These are phyloP conservation scores for Trypanosoma theileri DNA, from an alignment of 208 protist species.

Conservation along the genomic window DNA sequence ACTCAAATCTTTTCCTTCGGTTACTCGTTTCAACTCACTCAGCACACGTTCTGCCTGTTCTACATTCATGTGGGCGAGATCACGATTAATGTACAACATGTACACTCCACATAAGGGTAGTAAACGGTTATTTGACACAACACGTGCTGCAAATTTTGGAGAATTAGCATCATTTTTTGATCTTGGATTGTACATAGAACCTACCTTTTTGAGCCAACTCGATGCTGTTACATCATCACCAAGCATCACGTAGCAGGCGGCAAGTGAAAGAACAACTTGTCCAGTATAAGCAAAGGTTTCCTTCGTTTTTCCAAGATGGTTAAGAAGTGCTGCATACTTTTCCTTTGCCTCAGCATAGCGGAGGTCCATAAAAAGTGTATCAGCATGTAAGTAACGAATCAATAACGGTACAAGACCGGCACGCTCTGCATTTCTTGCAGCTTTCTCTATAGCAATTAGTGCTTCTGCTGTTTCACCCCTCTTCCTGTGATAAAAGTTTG, in stretches of 20 bases:
- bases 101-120: conserved; percentile 81
- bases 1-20: conserved; percentile 58
- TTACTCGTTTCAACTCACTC: conserved; percentile 62
- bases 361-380: conserved; percentile 92
- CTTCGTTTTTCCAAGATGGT: conserved; percentile 68
- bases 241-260: conserved; percentile 84
- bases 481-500: conserved; percentile 92
- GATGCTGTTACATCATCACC: conserved; percentile 63
- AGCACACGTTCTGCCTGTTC: conserved; percentile 73
- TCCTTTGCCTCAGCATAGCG: conserved; percentile 69
- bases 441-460: conserved; percentile 61
- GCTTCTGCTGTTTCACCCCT: conserved; percentile 76
- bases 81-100: conserved; percentile 92
- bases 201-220: conserved; percentile 79
- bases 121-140: conserved; percentile 69
- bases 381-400: conserved; percentile 86
- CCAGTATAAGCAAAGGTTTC: conserved; percentile 88
- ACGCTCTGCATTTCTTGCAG: conserved; percentile 74
- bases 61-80: conserved; percentile 88
- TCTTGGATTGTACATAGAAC: conserved; percentile 83
- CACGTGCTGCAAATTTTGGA: conserved; percentile 78
- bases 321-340: conserved; percentile 62
- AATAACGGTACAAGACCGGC: conserved; percentile 74
- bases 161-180: conserved; percentile 91
- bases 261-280: conserved; percentile 80